Conservation (phyloP, 805 yeast genomes). For the Metschnikowia lunata region DNA sequence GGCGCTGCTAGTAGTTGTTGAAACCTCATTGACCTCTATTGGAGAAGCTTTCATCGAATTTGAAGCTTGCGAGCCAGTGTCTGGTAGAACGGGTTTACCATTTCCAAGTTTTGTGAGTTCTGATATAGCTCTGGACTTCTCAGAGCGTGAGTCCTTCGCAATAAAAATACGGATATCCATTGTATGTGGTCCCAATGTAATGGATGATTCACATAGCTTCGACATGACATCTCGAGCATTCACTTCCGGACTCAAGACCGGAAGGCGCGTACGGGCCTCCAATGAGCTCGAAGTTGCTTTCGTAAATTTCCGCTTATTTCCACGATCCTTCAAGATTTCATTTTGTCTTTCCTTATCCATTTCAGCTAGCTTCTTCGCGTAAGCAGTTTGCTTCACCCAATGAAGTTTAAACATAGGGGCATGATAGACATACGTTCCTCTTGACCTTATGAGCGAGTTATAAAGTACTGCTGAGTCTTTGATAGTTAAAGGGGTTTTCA, state of each 20-base stretch:
- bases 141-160: constrained; percentile 75
- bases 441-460: constrained; percentile 66
- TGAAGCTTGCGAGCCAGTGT: too few species aligned
- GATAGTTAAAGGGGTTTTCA: constrained; percentile 63
- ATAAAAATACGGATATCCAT: constrained; percentile 76
- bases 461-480: constrained; percentile 72
- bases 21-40: too few species aligned
- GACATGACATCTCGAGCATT: constrained; percentile 84
- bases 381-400: constrained; percentile 71
- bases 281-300: constrained; percentile 18
- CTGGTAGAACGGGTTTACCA: too few species aligned
- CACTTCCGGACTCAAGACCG: constrained; percentile 35
- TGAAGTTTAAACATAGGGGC: constrained; percentile 69
- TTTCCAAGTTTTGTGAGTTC: constrained; percentile 14
- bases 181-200: constrained; percentile 78
- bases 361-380: constrained; percentile 43
- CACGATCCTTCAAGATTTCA: constrained; percentile 15
- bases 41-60: too few species aligned
- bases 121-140: constrained; percentile 37
- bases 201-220: constrained; percentile 70
- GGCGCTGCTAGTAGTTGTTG: too few species aligned
- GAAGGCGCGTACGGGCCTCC: constrained; percentile 23
- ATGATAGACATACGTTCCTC: constrained; percentile 55
- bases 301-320: constrained; percentile 16
- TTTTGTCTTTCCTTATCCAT: constrained; percentile 26